A percentile compares a stretch with the other conserved stretches of the same genome.
phyloP scores from a whole-genome alignment of 129 eudicot species.

The Arctium lappa region DNA sequence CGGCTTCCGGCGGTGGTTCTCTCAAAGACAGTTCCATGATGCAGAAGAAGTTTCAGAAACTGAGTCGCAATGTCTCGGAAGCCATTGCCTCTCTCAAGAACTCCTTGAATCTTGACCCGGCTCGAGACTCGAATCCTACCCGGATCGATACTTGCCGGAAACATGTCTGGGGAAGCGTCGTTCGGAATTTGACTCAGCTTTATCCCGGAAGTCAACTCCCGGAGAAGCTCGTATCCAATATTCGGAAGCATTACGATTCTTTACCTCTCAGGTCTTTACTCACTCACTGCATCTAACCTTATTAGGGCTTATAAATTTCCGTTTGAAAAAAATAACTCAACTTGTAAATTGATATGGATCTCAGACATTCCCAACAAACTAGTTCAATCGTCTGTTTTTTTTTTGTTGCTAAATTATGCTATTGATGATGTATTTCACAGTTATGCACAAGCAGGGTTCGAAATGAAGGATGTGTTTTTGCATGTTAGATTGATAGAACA shows the following conservation, averaged over 20 bases:
- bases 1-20: constrained; percentile 20
- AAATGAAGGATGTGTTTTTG: constrained; percentile 95
- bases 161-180: constrained; percentile 84
- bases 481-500: constrained; percentile 94
- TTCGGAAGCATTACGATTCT: constrained; percentile 94
- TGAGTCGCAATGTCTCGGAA: constrained; percentile 86
- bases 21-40: constrained; percentile 50
- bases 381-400: too few species aligned
- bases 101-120: constrained; percentile 77
- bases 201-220: constrained; percentile 99
- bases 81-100: constrained; percentile 92
- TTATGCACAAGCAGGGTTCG: constrained; percentile 95
- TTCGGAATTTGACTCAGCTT: constrained; percentile 90
- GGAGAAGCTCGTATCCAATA: constrained; percentile 88
- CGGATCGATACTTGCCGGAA: constrained; percentile 59
- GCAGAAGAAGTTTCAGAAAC: constrained; percentile 83
- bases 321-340: background rate
- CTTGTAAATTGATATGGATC: constrained; percentile 16
- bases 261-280: constrained; percentile 73
- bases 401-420: constrained; percentile 7
- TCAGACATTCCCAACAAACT: background rate
- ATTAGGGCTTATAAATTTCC: background rate
- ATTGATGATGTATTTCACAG: constrained; percentile 42
- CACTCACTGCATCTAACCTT: background rate
- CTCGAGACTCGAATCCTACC: constrained; percentile 54